phyloP scores from a whole-genome alignment of 306 rosid species.

The Calophaca sinica region DNA sequence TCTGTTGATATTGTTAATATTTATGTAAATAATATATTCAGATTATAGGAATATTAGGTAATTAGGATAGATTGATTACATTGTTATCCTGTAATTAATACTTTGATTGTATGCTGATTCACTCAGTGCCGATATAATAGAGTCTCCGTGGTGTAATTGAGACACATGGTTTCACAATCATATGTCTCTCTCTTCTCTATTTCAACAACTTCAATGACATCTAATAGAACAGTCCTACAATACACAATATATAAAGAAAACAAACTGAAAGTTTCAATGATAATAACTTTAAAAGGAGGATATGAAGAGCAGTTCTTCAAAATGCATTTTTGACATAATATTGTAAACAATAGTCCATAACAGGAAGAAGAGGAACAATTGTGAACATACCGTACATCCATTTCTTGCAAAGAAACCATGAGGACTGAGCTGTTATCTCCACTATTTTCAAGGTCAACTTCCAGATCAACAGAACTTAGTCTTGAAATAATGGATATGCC shows the following conservation, averaged over 20 bases:
- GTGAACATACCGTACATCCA: slow-evolving; percentile 62
- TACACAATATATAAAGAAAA: slow-evolving; percentile 10
- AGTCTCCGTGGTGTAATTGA: too few species aligned
- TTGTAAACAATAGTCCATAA: slow-evolving; percentile 27
- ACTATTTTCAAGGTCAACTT: slow-evolving; percentile 70
- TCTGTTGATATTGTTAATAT: too few species aligned
- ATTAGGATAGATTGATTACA: too few species aligned
- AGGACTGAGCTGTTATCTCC: slow-evolving; percentile 61
- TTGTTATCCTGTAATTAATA: too few species aligned
- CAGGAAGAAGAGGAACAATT: slow-evolving; percentile 13
- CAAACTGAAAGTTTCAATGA: background rate
- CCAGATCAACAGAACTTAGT: slow-evolving; percentile 58
- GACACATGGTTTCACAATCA: too few species aligned
- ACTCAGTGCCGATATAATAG: too few species aligned
- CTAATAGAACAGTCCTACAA: slow-evolving; percentile 3
- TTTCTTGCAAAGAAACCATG: slow-evolving; percentile 58
- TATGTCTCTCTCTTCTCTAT: too few species aligned
- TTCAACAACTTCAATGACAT: background rate
- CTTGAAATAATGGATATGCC: slow-evolving; percentile 57
- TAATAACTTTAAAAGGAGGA: slow-evolving; percentile 21
- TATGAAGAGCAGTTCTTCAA: slow-evolving; percentile 4
- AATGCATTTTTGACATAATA: background rate
- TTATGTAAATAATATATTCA: too few species aligned
- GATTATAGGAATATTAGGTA: too few species aligned
- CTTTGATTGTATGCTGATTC: too few species aligned